phyloP scores from a whole-genome alignment of 306 rosid species.

The Fragaria vesca region DNA sequence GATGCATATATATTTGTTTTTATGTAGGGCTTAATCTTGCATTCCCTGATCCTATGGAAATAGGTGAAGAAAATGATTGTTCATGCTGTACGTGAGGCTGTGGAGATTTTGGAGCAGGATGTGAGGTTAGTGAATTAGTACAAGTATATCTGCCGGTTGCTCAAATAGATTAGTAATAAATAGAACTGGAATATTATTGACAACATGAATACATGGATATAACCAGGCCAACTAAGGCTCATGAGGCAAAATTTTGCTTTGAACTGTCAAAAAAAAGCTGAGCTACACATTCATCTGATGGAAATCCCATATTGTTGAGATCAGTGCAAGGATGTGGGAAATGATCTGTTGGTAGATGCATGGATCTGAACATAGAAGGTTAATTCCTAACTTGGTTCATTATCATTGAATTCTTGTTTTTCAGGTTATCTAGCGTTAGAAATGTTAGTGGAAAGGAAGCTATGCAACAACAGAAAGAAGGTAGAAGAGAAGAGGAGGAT shows the following conservation, averaged over 20 bases:
- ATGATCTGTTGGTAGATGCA: background rate
- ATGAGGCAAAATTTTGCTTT: too few relatives aligned
- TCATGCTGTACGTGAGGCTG: slow-evolving; percentile 35
- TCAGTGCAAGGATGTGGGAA: too few relatives aligned
- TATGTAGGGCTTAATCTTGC: background rate
- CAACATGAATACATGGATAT: too few relatives aligned
- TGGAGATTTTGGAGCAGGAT: slow-evolving; percentile 28
- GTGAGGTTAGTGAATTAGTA: slow-evolving; percentile 41
- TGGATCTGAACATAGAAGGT: background rate
- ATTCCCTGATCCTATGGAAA: slow-evolving; percentile 13
- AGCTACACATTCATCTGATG: too few relatives aligned
- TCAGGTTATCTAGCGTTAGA: background rate
- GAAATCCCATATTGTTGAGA: too few relatives aligned
- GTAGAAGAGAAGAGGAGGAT: too few relatives aligned
- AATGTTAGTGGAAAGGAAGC: too few relatives aligned
- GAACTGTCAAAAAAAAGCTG: too few relatives aligned
- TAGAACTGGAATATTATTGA: too few relatives aligned
- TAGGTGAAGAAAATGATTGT: slow-evolving; percentile 76
- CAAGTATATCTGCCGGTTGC: background rate
- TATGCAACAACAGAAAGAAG: too few relatives aligned
- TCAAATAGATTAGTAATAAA: too few relatives aligned
- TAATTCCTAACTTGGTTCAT: background rate
- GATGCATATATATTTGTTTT: background rate
- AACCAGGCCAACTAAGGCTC: too few relatives aligned
- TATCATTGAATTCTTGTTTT: background rate